Evolutionary conservation across 2,329 filamentous ascomycete genomes (phyloP).

Genomic region (Trichoderma breve): DNA sequence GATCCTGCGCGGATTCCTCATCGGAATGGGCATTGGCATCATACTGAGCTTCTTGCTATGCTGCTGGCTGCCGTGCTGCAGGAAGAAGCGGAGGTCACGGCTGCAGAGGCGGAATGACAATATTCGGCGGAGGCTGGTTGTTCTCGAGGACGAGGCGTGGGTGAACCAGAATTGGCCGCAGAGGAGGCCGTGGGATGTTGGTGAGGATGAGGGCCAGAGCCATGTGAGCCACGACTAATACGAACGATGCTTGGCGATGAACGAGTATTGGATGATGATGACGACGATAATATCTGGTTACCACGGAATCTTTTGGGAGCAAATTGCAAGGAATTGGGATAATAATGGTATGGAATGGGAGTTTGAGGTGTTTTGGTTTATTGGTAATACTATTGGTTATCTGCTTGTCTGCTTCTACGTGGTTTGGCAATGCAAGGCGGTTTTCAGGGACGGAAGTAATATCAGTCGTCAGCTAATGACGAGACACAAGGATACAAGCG

Average conservation of each 20-base stretch:
- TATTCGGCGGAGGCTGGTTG: not conserved
- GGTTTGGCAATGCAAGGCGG: not conserved
- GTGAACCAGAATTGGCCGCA: slow-evolving; percentile 10
- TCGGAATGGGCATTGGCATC: slow-evolving; percentile 34
- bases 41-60: slow-evolving; percentile 34
- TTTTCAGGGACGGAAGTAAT: not conserved
- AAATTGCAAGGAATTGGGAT: not conserved
- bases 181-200: slow-evolving; percentile 8
- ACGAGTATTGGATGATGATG: not conserved
- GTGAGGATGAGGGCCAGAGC: not conserved
- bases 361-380: not conserved
- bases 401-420: not conserved
- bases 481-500: not conserved
- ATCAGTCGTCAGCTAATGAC: not conserved
- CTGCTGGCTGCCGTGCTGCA: slow-evolving; percentile 36
- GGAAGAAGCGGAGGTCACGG: slow-evolving; percentile 21
- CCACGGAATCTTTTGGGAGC: not conserved
- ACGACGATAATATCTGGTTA: not conserved
- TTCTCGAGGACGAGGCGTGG: slow-evolving; percentile 1
- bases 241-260: not conserved
- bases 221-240: slow-evolving; percentile 4
- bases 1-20: slow-evolving; percentile 35
- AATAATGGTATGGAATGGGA: not conserved
- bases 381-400: not conserved
- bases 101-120: slow-evolving; percentile 1